Percentiles rank a stretch among this genome's conserved stretches.
These are phyloP conservation scores for Heterobasidion annosum DNA, from an alignment of 1,284 basidiomycete species.

Conservation along the genomic window DNA sequence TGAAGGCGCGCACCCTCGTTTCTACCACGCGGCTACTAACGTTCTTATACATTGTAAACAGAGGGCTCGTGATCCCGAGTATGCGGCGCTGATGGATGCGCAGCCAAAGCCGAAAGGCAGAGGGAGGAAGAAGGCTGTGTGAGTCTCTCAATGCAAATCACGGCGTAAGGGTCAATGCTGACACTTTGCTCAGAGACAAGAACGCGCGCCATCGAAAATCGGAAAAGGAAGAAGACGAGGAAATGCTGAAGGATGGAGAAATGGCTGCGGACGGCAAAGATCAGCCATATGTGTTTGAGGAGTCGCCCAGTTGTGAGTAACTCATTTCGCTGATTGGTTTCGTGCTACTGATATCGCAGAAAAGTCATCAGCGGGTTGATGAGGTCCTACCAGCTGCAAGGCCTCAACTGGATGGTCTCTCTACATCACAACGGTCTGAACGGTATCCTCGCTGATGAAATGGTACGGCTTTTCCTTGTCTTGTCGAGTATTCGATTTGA, in stretches of 20 bases:
- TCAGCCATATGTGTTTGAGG: constrained; percentile 86
- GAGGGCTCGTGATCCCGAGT: constrained; percentile 90
- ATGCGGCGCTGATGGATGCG: constrained; percentile 82
- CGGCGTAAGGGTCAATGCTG: not conserved
- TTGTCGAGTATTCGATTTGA: not conserved
- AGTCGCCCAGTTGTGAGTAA: constrained; percentile 78
- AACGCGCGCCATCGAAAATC: constrained; percentile 86
- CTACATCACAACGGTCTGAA: constrained; percentile 91
- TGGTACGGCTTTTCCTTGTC: constrained; percentile 42
- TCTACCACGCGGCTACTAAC: not conserved
- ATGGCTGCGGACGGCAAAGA: constrained; percentile 74
- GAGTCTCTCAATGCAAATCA: constrained; percentile 19
- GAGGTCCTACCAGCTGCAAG: constrained; percentile 94
- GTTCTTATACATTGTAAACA: constrained; percentile 20
- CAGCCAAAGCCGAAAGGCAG: constrained; percentile 76
- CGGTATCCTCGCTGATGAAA: constrained; percentile 91
- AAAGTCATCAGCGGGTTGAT: constrained; percentile 84
- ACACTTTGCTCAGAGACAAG: constrained; percentile 40
- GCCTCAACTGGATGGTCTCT: constrained; percentile 95
- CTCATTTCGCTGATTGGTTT: constrained; percentile 2
- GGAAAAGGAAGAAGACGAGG: constrained; percentile 98
- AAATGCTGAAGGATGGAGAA: constrained; percentile 83
- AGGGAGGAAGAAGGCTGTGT: constrained; percentile 74
- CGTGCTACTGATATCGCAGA: constrained; percentile 1
- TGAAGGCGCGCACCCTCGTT: constrained; percentile 53